Evolutionary conservation across 257 asterid genomes (phyloP).

Genomic region (Mitragyna speciosa): DNA sequence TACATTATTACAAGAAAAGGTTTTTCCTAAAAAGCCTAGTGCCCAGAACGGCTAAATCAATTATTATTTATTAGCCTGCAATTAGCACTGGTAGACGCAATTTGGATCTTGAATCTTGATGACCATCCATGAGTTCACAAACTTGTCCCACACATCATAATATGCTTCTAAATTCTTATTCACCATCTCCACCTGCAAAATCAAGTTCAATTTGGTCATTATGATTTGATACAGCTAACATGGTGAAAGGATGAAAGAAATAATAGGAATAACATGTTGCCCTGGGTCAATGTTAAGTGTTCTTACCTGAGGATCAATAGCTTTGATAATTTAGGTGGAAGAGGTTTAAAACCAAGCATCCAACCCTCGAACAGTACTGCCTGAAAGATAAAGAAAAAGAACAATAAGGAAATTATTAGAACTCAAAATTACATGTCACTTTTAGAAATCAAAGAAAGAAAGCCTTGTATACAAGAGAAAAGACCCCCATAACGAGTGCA

Average conservation of each 20-base stretch:
- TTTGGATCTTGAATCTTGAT: slow-evolving; percentile 90
- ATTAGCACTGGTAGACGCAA: slow-evolving; percentile 86
- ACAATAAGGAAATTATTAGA: slow-evolving; percentile 6
- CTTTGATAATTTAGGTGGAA: slow-evolving; percentile 70
- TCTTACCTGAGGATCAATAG: slow-evolving; percentile 88
- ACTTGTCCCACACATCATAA: slow-evolving; percentile 89
- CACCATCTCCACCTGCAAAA: slow-evolving; percentile 70
- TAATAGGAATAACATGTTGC: slow-evolving; percentile 5
- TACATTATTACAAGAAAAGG: neutral
- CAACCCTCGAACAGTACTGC: slow-evolving; percentile 94
- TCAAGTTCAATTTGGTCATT: slow-evolving; percentile 19
- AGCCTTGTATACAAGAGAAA: neutral
- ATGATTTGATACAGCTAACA: neutral
- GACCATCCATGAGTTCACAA: slow-evolving; percentile 83
- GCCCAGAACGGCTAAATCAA: slow-evolving; percentile 15
- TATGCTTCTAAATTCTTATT: slow-evolving; percentile 81
- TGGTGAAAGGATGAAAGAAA: neutral
- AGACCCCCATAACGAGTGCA: neutral
- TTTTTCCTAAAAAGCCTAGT: neutral
- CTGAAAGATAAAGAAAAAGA: slow-evolving; percentile 37
- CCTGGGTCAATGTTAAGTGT: neutral
- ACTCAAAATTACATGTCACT: slow-evolving; percentile 4
- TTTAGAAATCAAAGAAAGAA: neutral
- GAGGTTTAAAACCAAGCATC: slow-evolving; percentile 99
- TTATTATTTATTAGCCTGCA: slow-evolving; percentile 60